Percentiles rank a stretch among this genome's conserved stretches.
Evolutionary conservation across 2,329 filamentous ascomycete genomes (phyloP).

Genomic region (Huntiella moniliformis): DNA sequence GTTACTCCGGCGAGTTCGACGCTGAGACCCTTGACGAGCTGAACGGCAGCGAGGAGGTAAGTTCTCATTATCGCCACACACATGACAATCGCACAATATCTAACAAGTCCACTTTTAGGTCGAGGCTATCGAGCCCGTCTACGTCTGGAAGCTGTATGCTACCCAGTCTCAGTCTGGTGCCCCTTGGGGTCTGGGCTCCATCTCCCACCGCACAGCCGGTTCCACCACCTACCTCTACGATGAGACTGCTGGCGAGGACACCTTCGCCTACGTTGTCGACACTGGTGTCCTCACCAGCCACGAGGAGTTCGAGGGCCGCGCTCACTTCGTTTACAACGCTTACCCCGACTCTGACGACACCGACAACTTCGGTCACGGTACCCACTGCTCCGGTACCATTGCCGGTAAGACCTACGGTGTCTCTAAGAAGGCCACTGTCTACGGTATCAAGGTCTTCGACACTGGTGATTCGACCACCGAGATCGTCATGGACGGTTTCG

Average conservation of each 20-base stretch:
- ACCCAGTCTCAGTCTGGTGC: conserved; percentile 19
- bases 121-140: conserved; percentile 14
- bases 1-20: conserved; percentile 26
- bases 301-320: conserved; percentile 40
- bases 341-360: conserved; percentile 64
- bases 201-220: conserved; percentile 23
- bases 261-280: conserved; percentile 35
- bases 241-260: conserved; percentile 21
- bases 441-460: conserved; percentile 20
- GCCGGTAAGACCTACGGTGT: conserved; percentile 98
- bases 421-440: conserved; percentile 88
- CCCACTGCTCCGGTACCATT: conserved; percentile 95
- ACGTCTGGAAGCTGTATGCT: conserved; percentile 16
- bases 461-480: conserved; percentile 9
- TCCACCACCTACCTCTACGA: conserved; percentile 24
- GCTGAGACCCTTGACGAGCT: conserved; percentile 23
- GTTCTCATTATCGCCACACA: conserved; percentile 10
- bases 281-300: conserved; percentile 32
- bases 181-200: conserved; percentile 26
- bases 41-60: conserved; percentile 22
- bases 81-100: not conserved
- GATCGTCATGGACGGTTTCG: conserved; percentile 19
- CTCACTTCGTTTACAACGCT: conserved; percentile 92
- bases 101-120: conserved; percentile 12
- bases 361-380: conserved; percentile 96